phyloP scores from a whole-genome alignment of 2,329 filamentous ascomycete genomes.

The Pseudogymnoascus sp. region DNA sequence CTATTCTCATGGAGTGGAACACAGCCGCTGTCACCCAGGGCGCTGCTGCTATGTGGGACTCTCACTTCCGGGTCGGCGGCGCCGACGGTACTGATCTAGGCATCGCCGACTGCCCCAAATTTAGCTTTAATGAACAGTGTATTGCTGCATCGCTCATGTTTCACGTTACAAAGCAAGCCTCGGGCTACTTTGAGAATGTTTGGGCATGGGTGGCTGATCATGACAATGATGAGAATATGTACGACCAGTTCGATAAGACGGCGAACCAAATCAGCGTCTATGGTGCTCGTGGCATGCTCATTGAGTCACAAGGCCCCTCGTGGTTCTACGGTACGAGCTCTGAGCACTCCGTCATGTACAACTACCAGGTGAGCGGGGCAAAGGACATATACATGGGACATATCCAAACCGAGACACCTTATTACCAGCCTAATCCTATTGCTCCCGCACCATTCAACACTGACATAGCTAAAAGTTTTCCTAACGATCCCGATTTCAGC shows the following conservation, averaged over 20 bases:
- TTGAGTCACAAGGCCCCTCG: neutral
- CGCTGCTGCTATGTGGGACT: conserved; percentile 39
- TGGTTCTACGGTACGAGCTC: neutral
- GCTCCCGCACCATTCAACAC: conserved; percentile 1
- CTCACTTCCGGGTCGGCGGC: conserved; percentile 29
- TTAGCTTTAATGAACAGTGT: conserved; percentile 26
- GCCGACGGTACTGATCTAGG: conserved; percentile 38
- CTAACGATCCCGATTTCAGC: conserved; percentile 1
- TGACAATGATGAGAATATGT: conserved; percentile 21
- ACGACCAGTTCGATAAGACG: conserved; percentile 12
- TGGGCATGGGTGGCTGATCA: conserved; percentile 39
- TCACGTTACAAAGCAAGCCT: conserved; percentile 24
- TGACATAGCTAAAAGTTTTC: neutral
- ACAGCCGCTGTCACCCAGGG: conserved; percentile 35
- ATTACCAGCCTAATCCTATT: conserved; percentile 32
- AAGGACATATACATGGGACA: conserved; percentile 38
- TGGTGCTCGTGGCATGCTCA: conserved; percentile 29
- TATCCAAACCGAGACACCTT: conserved; percentile 39
- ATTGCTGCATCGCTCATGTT: conserved; percentile 26
- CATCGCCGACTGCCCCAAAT: conserved; percentile 34
- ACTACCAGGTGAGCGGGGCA: conserved; percentile 36
- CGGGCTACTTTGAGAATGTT: conserved; percentile 37
- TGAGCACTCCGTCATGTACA: conserved; percentile 33
- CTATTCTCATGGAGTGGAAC: conserved; percentile 57
- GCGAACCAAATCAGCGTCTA: conserved; percentile 29